Base-by-base conservation (phyloP, 2,329 filamentous ascomycete species). In the Ophiocordyceps camponoti-floridani region DNA sequence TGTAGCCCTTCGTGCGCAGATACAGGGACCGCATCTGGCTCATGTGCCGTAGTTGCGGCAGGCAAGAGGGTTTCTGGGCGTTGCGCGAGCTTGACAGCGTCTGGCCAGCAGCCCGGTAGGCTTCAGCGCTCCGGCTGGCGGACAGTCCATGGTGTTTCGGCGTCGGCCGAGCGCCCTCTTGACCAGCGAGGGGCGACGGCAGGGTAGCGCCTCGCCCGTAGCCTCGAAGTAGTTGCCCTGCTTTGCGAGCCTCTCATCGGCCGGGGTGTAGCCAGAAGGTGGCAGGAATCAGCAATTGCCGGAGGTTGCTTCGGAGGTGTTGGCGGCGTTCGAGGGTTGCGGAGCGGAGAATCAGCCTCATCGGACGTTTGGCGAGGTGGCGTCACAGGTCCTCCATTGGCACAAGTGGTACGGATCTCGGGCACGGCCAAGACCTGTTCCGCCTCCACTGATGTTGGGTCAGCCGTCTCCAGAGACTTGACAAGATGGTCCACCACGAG, bases 241-340 rank as follows among this genome's bases (percentile, higher is more conserved):
- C 51, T 68, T 67, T 23, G 62, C 62, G 45, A 69, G 62, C 52
- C 66, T 70, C 49, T 78, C 74, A 2, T 65, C 53, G 2, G 67
- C 62, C 10, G 76, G 74, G 1, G 75, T 78, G 40, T 72, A 53
- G 2, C 71, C 75, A 2, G 74, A 77, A 4, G 76, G 75, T 79
- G 26, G 76, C 75, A 0, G 75, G 75, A 31, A 76, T 79, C 47
- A 80, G 75, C 46, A 51, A 80, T 59, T n/a, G 56, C 55, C 4
- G 61, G 61, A 2, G 60, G 63, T 28, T 60, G 52, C 8, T 48
- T 51, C 13, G 72, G 71, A 7, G 70, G 73, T 48, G 67, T 61
- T 18, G 75, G 75, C 6, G 75, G 73, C n/a, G 64, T 65, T 42
- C 75, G 69, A 13, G 76, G 76, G 50, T 81, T 80, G 45, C 74